phyloP scores from a whole-genome alignment of 2,329 filamentous ascomycete genomes.

The Alternaria incomplexa region DNA sequence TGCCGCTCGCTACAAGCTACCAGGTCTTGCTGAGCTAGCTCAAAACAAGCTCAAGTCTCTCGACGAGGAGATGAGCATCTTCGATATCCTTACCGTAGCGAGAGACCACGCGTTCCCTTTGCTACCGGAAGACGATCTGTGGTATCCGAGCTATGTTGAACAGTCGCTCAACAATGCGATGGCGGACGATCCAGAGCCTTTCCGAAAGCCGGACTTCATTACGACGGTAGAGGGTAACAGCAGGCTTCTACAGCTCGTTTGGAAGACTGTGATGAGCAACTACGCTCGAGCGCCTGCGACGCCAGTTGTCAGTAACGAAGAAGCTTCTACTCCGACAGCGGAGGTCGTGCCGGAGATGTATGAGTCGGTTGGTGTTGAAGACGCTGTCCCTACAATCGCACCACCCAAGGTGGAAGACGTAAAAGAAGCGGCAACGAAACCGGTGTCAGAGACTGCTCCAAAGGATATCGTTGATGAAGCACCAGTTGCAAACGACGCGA shows the following conservation, averaged over 20 bases:
- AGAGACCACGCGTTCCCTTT: conserved; percentile 29
- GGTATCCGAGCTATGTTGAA: conserved; percentile 35
- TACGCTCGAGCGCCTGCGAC: conserved; percentile 6
- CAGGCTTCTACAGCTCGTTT: conserved; percentile 33
- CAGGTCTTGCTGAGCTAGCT: conserved; percentile 31
- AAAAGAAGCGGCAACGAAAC: not conserved
- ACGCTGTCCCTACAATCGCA: not conserved
- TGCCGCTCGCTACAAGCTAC: conserved; percentile 32
- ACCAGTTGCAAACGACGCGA: not conserved
- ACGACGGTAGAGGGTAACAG: conserved; percentile 34
- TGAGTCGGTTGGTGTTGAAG: not conserved
- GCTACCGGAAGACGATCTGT: conserved; percentile 29
- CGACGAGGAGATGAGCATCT: conserved; percentile 25
- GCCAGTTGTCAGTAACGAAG: not conserved
- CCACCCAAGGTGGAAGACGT: not conserved
- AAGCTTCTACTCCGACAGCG: conserved; percentile 1
- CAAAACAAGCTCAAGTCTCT: conserved; percentile 27
- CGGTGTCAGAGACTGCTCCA: not conserved
- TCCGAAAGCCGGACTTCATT: conserved; percentile 29
- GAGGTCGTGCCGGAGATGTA: not conserved
- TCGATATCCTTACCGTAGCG: conserved; percentile 29
- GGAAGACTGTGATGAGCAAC: conserved; percentile 36
- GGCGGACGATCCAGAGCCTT: conserved; percentile 27
- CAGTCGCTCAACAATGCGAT: conserved; percentile 25
- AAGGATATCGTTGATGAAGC: not conserved